Percentiles rank a stretch among this genome's conserved stretches.
Evolutionary conservation across 2,329 filamentous ascomycete genomes (phyloP).

Genomic region (Alternaria solani): DNA sequence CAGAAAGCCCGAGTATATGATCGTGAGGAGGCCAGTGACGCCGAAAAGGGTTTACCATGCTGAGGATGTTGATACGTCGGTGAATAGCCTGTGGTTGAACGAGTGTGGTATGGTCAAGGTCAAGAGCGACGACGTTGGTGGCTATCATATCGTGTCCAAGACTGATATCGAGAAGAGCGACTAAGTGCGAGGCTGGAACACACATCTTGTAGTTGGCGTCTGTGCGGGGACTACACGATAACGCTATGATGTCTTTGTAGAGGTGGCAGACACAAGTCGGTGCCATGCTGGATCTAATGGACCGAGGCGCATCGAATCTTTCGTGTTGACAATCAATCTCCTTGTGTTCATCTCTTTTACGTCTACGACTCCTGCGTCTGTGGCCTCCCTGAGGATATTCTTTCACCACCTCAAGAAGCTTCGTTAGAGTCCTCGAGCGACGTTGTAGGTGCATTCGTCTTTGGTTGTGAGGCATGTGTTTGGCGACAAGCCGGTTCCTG

Average conservation of each 20-base stretch:
- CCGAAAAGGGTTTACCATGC: constrained; percentile 9
- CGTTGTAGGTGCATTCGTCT: rapidly evolving
- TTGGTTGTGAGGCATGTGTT: no score
- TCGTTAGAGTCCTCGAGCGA: no score
- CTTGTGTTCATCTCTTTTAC: background rate
- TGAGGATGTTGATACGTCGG: constrained; percentile 5
- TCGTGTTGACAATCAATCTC: background rate
- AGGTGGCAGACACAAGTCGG: background rate
- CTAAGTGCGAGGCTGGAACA: background rate
- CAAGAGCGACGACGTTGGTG: constrained; percentile 12
- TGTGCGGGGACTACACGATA: background rate
- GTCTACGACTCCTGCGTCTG: background rate
- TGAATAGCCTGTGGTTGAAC: constrained; percentile 19
- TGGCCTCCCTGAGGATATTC: no score
- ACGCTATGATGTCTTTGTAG: background rate
- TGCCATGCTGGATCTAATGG: background rate
- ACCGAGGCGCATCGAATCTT: background rate
- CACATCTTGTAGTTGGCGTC: background rate
- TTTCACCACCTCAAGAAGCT: no score
- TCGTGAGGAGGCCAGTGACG: constrained; percentile 1
- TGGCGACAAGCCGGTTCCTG: no score
- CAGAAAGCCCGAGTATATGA: background rate
- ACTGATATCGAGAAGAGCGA: constrained; percentile 12
- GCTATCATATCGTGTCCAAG: constrained; percentile 23
- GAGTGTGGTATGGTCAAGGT: constrained; percentile 29